A percentile compares a stretch with the other conserved stretches of the same genome.
Evolutionary conservation across 805 yeast genomes (phyloP).

Genomic region (Yamadazyma olivae): DNA sequence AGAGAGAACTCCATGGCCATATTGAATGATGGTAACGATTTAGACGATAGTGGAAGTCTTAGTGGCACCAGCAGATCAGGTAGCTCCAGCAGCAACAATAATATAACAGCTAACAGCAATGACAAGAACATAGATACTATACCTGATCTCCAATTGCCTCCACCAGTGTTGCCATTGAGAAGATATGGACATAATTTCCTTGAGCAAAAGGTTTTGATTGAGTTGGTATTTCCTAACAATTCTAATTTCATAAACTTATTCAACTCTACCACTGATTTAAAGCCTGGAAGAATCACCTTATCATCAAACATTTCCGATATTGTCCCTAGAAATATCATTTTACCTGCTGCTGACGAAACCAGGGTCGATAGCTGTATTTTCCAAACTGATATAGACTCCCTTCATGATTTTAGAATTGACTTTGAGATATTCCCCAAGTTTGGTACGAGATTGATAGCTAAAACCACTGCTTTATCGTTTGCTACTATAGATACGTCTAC

Average conservation of each 20-base stretch:
- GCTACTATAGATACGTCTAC: conserved; percentile 38
- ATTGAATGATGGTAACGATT: conserved; percentile 27
- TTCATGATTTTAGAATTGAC: conserved; percentile 63
- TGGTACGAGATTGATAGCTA: conserved; percentile 90
- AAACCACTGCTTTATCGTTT: conserved; percentile 72
- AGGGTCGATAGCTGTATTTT: conserved; percentile 62
- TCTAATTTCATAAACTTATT: conserved; percentile 46
- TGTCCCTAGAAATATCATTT: conserved; percentile 80
- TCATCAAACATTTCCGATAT: conserved; percentile 74
- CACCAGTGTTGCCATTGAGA: conserved; percentile 91
- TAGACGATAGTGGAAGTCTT: conserved; percentile 36
- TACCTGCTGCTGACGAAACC: conserved; percentile 66
- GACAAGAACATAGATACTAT: conserved; percentile 58
- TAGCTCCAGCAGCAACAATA: neutral
- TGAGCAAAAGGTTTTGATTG: conserved; percentile 84
- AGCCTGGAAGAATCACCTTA: conserved; percentile 81
- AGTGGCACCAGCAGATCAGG: conserved; percentile 2
- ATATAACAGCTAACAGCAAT: conserved; percentile 18
- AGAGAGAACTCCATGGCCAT: conserved; percentile 21
- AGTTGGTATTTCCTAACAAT: conserved; percentile 60
- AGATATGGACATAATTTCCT: conserved; percentile 94
- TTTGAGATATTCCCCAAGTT: conserved; percentile 92
- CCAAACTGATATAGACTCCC: conserved; percentile 73
- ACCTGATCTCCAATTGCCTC: conserved; percentile 90
- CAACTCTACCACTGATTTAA: conserved; percentile 37